phyloP scores from a whole-genome alignment of 805 yeast species.

The Candida takata region DNA sequence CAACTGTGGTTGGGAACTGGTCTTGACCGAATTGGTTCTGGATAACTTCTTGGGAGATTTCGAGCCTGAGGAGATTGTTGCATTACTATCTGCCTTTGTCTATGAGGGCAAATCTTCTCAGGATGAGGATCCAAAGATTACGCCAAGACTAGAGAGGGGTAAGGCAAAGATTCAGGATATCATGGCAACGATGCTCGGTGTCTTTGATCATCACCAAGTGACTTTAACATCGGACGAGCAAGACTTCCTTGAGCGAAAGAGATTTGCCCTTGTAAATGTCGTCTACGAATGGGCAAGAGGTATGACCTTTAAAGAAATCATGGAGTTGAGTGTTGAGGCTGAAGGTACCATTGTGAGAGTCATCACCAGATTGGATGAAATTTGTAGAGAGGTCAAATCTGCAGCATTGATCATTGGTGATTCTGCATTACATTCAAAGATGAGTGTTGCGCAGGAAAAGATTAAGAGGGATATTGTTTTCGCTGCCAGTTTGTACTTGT shows the following conservation, averaged over 20 bases:
- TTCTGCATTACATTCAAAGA: constrained; percentile 78
- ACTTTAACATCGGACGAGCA: constrained; percentile 77
- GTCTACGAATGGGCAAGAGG: constrained; percentile 99
- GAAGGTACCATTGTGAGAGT: constrained; percentile 98
- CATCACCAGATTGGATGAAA: constrained; percentile 87
- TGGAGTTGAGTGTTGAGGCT: constrained; percentile 80
- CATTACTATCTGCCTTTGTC: constrained; percentile 83
- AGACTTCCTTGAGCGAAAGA: constrained; percentile 70
- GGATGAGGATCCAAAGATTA: constrained; percentile 52
- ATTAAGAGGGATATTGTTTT: constrained; percentile 96
- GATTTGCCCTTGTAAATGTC: constrained; percentile 88
- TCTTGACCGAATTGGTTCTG: constrained; percentile 79
- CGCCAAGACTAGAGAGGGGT: constrained; percentile 78
- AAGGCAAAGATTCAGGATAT: constrained; percentile 61
- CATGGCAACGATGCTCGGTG: constrained; percentile 51
- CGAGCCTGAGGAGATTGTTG: constrained; percentile 96
- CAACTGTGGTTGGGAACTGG: constrained; percentile 86
- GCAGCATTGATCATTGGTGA: constrained; percentile 96
- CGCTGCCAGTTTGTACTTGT: constrained; percentile 89
- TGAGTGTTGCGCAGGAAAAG: constrained; percentile 87
- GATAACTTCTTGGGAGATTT: constrained; percentile 90
- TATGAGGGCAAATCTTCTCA: constrained; percentile 71
- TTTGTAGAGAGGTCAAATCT: constrained; percentile 88
- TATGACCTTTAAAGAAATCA: constrained; percentile 81
- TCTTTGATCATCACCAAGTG: constrained; percentile 64